phyloP scores from a whole-genome alignment of 1,284 basidiomycete species.

The Amylostereum chailletii region DNA sequence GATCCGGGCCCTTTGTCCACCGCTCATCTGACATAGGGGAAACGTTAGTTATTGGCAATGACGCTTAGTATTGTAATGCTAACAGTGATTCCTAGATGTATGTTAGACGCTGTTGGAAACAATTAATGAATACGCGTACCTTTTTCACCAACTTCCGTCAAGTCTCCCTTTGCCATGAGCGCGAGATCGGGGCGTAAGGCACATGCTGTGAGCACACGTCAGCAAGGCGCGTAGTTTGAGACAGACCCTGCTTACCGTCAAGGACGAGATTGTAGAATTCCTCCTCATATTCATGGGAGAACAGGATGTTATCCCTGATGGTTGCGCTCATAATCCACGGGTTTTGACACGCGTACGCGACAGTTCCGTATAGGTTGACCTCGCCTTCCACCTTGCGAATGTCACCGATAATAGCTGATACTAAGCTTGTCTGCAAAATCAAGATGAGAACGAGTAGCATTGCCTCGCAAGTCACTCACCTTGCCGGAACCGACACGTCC shows the following conservation, averaged over 20 bases:
- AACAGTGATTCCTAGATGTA: conserved; percentile 28
- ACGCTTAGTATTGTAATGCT: conserved; percentile 6
- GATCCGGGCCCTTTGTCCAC: conserved; percentile 64
- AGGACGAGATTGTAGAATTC: conserved; percentile 68
- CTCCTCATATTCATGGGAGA: conserved; percentile 84
- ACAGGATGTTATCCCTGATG: conserved; percentile 83
- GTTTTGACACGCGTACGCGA: conserved; percentile 88
- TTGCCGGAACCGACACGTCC: conserved; percentile 94
- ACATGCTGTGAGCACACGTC: conserved; percentile 47
- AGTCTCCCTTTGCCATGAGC: conserved; percentile 63
- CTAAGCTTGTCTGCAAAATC: conserved; percentile 47
- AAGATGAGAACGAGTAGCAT: background rate
- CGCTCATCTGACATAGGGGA: conserved; percentile 32
- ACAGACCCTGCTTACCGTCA: conserved; percentile 38
- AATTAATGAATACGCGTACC: conserved; percentile 22
- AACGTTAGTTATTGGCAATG: background rate
- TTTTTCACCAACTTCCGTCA: conserved; percentile 74
- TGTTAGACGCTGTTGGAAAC: background rate
- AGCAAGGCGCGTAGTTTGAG: background rate
- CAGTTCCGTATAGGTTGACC: conserved; percentile 60
- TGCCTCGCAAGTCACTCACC: conserved; percentile 28
- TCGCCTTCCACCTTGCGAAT: conserved; percentile 76
- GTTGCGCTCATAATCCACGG: conserved; percentile 86
- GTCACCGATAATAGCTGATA: conserved; percentile 80
- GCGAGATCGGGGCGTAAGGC: conserved; percentile 78